Percentiles rank a stretch among this genome's conserved stretches.
These are phyloP conservation scores for Phyllosticta capitalensis DNA, from an alignment of 2,329 filamentous ascomycete species.

Conservation along the genomic window DNA sequence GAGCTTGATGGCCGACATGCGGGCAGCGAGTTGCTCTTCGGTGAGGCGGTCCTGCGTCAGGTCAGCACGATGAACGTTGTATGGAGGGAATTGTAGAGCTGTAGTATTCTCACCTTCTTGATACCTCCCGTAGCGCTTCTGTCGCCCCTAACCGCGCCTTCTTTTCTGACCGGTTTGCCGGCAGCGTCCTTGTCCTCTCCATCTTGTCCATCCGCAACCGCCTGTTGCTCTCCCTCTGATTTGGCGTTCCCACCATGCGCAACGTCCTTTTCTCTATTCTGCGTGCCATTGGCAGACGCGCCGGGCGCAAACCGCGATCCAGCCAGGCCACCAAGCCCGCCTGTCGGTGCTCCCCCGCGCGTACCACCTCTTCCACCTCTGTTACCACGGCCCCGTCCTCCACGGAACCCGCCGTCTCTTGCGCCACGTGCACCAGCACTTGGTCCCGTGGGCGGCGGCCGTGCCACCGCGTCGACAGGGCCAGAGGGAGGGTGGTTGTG, in stretches of 20 bases:
- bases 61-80: neutral
- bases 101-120: conserved; percentile 29
- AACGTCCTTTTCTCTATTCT: conserved; percentile 9
- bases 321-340: conserved; percentile 11
- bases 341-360: conserved; percentile 10
- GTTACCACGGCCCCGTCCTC: conserved; percentile 11
- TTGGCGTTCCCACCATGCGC: conserved; percentile 11
- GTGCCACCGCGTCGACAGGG: conserved; percentile 16
- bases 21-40: conserved; percentile 52
- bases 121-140: conserved; percentile 45
- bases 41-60: conserved; percentile 48
- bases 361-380: conserved; percentile 11
- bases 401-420: conserved; percentile 16
- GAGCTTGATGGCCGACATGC: conserved; percentile 51
- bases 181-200: conserved; percentile 17
- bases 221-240: conserved; percentile 14
- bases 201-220: conserved; percentile 11
- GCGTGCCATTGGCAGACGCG: neutral
- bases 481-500: conserved; percentile 12
- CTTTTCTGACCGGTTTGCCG: conserved; percentile 13
- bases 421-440: conserved; percentile 16
- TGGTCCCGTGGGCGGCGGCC: conserved; percentile 2
- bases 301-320: conserved; percentile 4
- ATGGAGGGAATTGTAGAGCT: conserved; percentile 11
- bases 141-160: conserved; percentile 43